These are phyloP conservation scores for Umbilicaria muhlenbergii DNA, from an alignment of 495 filamentous ascomycete species.

Conservation along the genomic window DNA sequence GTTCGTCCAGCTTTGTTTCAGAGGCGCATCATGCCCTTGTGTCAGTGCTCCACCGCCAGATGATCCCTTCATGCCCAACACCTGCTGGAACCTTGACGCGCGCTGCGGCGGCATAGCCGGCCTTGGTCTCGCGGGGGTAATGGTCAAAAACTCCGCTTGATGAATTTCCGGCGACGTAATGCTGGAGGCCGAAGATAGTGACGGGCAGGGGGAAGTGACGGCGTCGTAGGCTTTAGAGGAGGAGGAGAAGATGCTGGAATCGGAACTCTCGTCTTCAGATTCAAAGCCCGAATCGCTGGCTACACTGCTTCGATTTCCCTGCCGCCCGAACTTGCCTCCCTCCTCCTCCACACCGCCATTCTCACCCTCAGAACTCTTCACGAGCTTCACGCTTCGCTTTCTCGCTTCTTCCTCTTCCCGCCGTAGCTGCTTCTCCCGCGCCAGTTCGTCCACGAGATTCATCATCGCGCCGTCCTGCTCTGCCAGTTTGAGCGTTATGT, in stretches of 20 bases:
- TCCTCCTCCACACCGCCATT: slow-evolving; percentile 37
- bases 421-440: slow-evolving; percentile 38
- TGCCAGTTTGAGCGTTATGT: slow-evolving; percentile 50
- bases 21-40: slow-evolving; percentile 9
- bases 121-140: background rate
- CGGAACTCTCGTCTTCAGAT: slow-evolving; percentile 37
- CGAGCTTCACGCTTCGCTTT: slow-evolving; percentile 23
- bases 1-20: slow-evolving; percentile 32
- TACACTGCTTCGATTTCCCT: slow-evolving; percentile 35
- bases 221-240: slow-evolving; percentile 22
- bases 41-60: background rate
- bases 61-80: slow-evolving; percentile 7
- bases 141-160: slow-evolving; percentile 4
- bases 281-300: slow-evolving; percentile 37
- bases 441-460: slow-evolving; percentile 46
- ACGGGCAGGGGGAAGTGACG: slow-evolving; percentile 18
- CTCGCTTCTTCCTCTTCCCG: slow-evolving; percentile 36
- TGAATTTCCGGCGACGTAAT: slow-evolving; percentile 26
- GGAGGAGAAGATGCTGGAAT: slow-evolving; percentile 46
- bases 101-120: slow-evolving; percentile 3
- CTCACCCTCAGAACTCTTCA: slow-evolving; percentile 18
- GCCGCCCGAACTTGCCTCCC: slow-evolving; percentile 32
- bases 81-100: slow-evolving; percentile 27
- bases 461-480: slow-evolving; percentile 52
- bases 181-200: slow-evolving; percentile 31